Evolutionary conservation across 352 stramenopile species (phyloP).

Genomic region (Plasmopara viticola): DNA sequence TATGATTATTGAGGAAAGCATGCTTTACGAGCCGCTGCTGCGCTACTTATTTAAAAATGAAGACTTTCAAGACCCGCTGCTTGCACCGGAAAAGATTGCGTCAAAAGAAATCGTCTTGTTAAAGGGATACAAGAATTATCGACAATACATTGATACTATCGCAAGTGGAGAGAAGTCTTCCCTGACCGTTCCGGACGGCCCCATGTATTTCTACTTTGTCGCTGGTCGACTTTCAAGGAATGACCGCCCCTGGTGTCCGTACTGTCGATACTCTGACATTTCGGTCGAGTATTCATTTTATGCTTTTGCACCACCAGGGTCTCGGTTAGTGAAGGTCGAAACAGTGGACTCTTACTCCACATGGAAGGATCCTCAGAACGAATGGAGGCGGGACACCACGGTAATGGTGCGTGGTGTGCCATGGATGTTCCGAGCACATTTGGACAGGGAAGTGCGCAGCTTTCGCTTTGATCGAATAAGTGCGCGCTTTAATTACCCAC

Average conservation of each 20-base stretch:
- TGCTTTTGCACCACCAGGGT: constrained; percentile 45
- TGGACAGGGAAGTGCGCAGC: constrained; percentile 21
- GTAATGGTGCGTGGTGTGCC: constrained; percentile 57
- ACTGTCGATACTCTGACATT: constrained; percentile 62
- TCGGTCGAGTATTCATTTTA: constrained; percentile 73
- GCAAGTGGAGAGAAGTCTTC: constrained; percentile 11
- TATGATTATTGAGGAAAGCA: constrained; percentile 47
- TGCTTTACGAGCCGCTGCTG: constrained; percentile 57
- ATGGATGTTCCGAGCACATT: constrained; percentile 43
- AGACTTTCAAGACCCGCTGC: constrained; percentile 38
- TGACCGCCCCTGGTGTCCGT: constrained; percentile 70
- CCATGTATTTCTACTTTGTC: constrained; percentile 65
- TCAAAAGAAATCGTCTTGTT: constrained; percentile 50
- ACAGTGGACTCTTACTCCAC: constrained; percentile 49
- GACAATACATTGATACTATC: constrained; percentile 38
- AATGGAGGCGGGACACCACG: constrained; percentile 45
- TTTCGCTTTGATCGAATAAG: constrained; percentile 16
- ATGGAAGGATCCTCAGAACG: constrained; percentile 65
- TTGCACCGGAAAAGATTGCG: constrained; percentile 29
- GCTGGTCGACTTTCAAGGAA: constrained; percentile 54
- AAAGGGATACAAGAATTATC: constrained; percentile 34
- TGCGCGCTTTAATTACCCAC: constrained; percentile 21
- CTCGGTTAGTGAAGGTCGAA: constrained; percentile 49
- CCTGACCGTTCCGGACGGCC: constrained; percentile 21
- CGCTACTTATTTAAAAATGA: constrained; percentile 66